These are phyloP conservation scores for Gamsiella multidivaricata DNA, from an alignment of 192 early-diverging fungal species.

Conservation along the genomic window DNA sequence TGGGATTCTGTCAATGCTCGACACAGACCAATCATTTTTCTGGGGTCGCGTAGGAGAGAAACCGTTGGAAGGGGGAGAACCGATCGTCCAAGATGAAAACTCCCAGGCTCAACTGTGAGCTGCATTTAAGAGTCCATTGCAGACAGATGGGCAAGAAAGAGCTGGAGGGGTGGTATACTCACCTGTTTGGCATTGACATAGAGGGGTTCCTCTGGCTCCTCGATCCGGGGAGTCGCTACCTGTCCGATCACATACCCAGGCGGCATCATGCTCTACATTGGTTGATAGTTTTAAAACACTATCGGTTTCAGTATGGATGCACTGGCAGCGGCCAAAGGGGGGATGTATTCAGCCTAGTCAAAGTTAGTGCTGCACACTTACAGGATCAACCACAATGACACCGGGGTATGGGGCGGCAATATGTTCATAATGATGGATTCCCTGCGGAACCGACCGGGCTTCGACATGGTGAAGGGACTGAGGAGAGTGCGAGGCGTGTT, in stretches of 20 bases:
- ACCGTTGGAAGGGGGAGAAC: not conserved
- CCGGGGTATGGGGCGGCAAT: conserved; percentile 36
- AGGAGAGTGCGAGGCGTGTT: conserved; percentile 24
- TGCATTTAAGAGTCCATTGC: no score
- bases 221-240: conserved; percentile 24
- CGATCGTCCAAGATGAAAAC: no score
- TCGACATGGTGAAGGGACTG: conserved; percentile 26
- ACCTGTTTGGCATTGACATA: conserved; percentile 56
- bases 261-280: conserved; percentile 40
- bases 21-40: conserved; percentile 31
- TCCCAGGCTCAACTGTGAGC: no score
- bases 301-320: not conserved
- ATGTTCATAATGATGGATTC: conserved; percentile 31
- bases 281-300: not conserved
- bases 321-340: not conserved
- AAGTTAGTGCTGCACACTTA: no score
- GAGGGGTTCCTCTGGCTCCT: conserved; percentile 47
- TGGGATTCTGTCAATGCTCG: not conserved
- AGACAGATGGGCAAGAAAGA: no score
- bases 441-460: not conserved
- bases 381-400: conserved; percentile 54
- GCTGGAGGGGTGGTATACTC: not conserved
- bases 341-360: no score
- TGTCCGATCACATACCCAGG: conserved; percentile 41
- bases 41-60: conserved; percentile 3